A percentile compares a stretch with the other conserved stretches of the same genome.
phyloP scores from a whole-genome alignment of 208 protist genomes.

The Leptomonas pyrrhocoris region DNA sequence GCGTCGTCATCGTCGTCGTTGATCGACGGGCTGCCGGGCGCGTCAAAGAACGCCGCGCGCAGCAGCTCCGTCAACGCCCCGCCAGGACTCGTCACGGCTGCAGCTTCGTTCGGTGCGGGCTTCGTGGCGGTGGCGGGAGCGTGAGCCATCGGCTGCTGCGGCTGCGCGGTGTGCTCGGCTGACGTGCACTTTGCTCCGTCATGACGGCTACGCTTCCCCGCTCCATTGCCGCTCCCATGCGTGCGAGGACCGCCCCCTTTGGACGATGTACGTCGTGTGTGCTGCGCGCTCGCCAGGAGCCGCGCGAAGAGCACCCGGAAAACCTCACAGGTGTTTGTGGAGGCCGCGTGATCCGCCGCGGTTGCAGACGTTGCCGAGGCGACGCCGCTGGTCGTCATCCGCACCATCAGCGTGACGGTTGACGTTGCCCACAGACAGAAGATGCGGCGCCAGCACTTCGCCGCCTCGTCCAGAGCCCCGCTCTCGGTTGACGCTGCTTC shows the following conservation, averaged over 20 bases:
- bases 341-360: no score
- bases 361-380: no score
- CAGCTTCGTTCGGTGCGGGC: no score
- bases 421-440: slow-evolving; percentile 4
- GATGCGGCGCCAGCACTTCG: slow-evolving; percentile 3
- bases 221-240: not conserved
- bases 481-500: not conserved
- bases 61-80: not conserved
- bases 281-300: slow-evolving; percentile 12
- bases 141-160: no score
- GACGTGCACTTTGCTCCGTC: not conserved
- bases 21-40: no score
- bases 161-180: no score
- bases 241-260: not conserved
- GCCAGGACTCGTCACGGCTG: no score
- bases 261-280: slow-evolving; percentile 22
- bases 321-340: not conserved
- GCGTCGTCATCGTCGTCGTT: not conserved
- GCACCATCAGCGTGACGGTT: not conserved
- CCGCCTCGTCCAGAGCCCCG: slow-evolving; percentile 11
- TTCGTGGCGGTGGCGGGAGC: no score
- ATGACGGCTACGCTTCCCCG: not conserved
- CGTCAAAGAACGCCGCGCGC: not conserved
- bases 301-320: slow-evolving; percentile 17
- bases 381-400: no score